These are phyloP conservation scores for Physcomitrellopsis africana DNA, from an alignment of 225 moss, liverwort and hornwort genomes.

Conservation along the genomic window DNA sequence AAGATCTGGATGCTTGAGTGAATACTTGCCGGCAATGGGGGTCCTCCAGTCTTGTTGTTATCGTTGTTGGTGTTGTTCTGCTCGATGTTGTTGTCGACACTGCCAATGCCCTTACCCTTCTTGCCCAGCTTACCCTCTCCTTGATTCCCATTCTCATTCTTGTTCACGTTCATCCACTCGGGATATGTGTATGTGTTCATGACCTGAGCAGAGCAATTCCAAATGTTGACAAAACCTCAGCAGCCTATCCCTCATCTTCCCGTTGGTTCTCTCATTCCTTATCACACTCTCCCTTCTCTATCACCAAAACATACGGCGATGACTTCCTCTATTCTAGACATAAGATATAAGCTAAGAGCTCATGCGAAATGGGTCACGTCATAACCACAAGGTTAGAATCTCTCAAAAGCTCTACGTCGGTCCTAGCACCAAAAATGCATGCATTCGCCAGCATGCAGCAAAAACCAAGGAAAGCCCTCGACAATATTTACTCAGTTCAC, in stretches of 20 bases:
- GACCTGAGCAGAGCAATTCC: conserved; percentile 26
- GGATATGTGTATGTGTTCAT: conserved; percentile 46
- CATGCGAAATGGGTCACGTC: too few relatives aligned
- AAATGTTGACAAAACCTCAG: not conserved
- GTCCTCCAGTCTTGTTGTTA: conserved; percentile 28
- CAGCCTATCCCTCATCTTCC: not conserved
- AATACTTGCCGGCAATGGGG: conserved; percentile 32
- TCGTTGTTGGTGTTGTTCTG: not conserved
- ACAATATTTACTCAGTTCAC: too few relatives aligned
- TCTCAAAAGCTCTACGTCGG: too few relatives aligned
- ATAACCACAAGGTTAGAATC: too few relatives aligned
- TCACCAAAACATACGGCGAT: too few relatives aligned
- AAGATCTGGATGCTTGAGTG: not conserved
- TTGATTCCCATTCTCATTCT: conserved; percentile 29
- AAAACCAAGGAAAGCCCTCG: not conserved
- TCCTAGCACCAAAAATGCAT: too few relatives aligned
- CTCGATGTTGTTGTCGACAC: not conserved
- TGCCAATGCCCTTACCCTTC: conserved; percentile 23
- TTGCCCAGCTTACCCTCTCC: conserved; percentile 16
- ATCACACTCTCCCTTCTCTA: too few relatives aligned
- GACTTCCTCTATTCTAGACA: too few relatives aligned
- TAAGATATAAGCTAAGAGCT: too few relatives aligned
- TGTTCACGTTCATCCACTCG: conserved; percentile 35
- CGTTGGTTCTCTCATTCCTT: too few relatives aligned
- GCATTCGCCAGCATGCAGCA: too few relatives aligned